Evolutionary conservation across 352 stramenopile species (phyloP), one percentile per base, ranked within the genome.

Genomic region (Globisporangium nunn): DNA sequence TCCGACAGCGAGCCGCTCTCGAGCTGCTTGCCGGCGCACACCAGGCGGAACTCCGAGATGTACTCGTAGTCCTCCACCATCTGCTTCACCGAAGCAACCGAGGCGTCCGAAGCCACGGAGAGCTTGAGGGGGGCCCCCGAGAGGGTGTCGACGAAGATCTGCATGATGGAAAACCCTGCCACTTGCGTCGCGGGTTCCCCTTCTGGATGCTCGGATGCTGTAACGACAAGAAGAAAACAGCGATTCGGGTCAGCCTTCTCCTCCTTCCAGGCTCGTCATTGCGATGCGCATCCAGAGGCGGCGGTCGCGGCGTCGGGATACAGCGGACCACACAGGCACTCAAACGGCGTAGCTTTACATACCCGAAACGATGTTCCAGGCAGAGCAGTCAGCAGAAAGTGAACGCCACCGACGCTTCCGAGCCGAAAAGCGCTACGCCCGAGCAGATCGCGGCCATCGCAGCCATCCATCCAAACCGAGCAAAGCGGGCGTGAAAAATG

Each of bases 31-130:
- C 86, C 80, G 61, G 90, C 90, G 71, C 77, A 88, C 49, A 96
- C 81, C 49, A 98, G 85, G 62, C 86, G 85, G 72, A 98, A 95
- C 71, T 90, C 80, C 61, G 87, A 86, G 70, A 98, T 96, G 87
- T 96, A 98, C 71, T 97, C 90, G 56, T 82, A 68, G 81, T 98
- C 95, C 75, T 98, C 93, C 52, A 98, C 93, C 79, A 93, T 87
- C 74, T 91, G 69, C 75, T 95, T 96, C 59, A 98, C 82, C 64
- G 88, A 89, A 52, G 87, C 86, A 58, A 98, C 85, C 54, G 92
- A 97, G 71, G 88, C 89, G 70, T 87, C 85, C 78, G 81, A 66
- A 61, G 81, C 79, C 66, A 94, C 78, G 65, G 63, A 74, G 40
- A 93, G 77, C 61, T 78, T 88, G 61, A 93, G 75, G 66, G 81